Base-by-base conservation (phyloP, 202 grass and related monocot species). In the Setaria viridis region DNA sequence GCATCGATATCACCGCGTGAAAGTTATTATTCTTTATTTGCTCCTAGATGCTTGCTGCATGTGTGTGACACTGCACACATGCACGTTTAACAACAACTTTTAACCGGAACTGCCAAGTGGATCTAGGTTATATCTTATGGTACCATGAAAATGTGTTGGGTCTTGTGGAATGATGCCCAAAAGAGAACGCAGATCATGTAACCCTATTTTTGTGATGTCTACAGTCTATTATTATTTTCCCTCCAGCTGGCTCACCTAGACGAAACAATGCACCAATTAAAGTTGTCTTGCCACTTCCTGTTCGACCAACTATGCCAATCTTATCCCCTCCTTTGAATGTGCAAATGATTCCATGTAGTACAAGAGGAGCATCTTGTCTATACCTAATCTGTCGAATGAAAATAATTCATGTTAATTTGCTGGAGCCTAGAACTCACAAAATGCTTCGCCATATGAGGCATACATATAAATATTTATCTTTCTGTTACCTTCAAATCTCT, bases 111-210 rank as follows among this genome's bases (percentile, higher is more conserved):
- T 94, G 75, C 84, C 88, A 54, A 95, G 86, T 29, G 93, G 95
- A 35, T 98, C 91, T 34, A 98, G 85, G 77, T 95, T 98, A 76
- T 92, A 95, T 90, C 93, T 92, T 77, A 98, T 77, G 33, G 91
- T 89, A 53, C 95, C 95, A 75, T 91, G 77, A 86, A 98, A 98
- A 53, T 95, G 93, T 50, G 95, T 97, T 4, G 94, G 94, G 80
- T 97, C 94, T 88, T 97, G 94, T 49, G 94, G 94, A 86, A 97
- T 97, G 70, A 98, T 94, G 67, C 95, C 95, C 84, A 98, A 82
- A n/a, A 88, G 86, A 53, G 95, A 94, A 35, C 95, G 89, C 78
- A 98, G 81, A 77, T 99, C 96, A 81, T 95, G 93, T 76, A 99
- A 75, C 35, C 96, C 96, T 68, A 99, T 85, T 56, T 33, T 82